A percentile compares a stretch with the other conserved stretches of the same genome.
phyloP scores from a whole-genome alignment of 1,284 basidiomycete genomes.

The Agroathelia rolfsii region DNA sequence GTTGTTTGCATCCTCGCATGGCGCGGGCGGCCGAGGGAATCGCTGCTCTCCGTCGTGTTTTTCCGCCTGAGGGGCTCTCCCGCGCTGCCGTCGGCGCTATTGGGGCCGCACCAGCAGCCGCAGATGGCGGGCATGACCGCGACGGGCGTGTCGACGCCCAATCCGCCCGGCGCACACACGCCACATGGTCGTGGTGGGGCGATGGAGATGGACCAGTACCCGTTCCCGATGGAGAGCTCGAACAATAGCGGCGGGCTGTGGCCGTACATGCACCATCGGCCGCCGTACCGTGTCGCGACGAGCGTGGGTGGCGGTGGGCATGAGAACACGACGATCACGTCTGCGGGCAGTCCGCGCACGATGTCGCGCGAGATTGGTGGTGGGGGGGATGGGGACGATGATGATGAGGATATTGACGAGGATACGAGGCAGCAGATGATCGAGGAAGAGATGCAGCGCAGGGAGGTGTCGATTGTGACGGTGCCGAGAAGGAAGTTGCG shows the following conservation, averaged over 20 bases:
- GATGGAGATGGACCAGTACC: slow-evolving; percentile 32
- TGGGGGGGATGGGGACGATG: slow-evolving; percentile 55
- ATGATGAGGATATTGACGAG: slow-evolving; percentile 64
- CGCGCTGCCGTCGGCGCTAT: slow-evolving; percentile 13
- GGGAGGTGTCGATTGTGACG: slow-evolving; percentile 73
- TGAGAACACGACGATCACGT: slow-evolving; percentile 29
- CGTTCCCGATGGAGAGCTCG: slow-evolving; percentile 34
- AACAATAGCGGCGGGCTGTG: too few relatives aligned
- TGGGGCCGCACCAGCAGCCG: too few relatives aligned
- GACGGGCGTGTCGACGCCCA: slow-evolving; percentile 1
- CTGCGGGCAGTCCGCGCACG: slow-evolving; percentile 29
- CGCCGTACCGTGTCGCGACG: slow-evolving; percentile 38
- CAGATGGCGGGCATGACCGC: background rate
- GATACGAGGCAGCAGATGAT: slow-evolving; percentile 60
- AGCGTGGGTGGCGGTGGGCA: slow-evolving; percentile 37
- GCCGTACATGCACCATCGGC: slow-evolving; percentile 56
- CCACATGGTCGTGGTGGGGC: slow-evolving; percentile 25
- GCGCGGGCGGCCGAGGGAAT: slow-evolving; percentile 43
- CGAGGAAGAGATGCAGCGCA: slow-evolving; percentile 68
- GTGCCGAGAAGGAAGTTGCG: slow-evolving; percentile 65
- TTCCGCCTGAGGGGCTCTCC: slow-evolving; percentile 31
- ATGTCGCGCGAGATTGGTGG: slow-evolving; percentile 42
- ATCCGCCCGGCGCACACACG: slow-evolving; percentile 21
- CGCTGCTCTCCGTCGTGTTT: slow-evolving; percentile 44
- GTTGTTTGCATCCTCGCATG: slow-evolving; percentile 44